Evolutionary conservation across 2,329 filamentous ascomycete species (phyloP).

Genomic region (Chaetomium sp.): DNA sequence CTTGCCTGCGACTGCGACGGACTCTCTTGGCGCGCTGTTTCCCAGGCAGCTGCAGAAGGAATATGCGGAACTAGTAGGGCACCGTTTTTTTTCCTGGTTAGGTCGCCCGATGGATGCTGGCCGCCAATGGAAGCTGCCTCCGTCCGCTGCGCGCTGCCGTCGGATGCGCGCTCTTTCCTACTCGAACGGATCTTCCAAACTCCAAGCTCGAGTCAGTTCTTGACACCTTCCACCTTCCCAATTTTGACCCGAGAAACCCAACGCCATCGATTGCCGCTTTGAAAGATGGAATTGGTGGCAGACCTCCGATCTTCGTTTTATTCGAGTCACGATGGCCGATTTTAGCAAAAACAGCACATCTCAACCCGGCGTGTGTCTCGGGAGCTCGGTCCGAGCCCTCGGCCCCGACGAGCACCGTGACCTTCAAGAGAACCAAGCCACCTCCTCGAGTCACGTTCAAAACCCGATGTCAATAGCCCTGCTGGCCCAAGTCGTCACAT

Average conservation of each 20-base stretch:
- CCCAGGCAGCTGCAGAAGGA: conserved; percentile 3
- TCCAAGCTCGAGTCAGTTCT: neutral
- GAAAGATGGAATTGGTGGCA: neutral
- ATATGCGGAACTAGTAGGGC: neutral
- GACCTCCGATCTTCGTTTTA: neutral
- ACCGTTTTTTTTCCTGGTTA: neutral
- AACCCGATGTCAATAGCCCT: neutral
- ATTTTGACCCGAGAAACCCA: neutral
- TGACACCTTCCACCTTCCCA: neutral
- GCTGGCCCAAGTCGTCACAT: neutral
- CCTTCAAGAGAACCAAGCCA: neutral
- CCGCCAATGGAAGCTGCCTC: neutral
- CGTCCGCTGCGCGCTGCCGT: neutral
- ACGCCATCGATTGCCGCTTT: neutral
- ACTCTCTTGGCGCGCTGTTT: conserved; percentile 19
- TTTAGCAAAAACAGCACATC: neutral
- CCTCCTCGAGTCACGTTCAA: neutral
- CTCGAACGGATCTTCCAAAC: neutral
- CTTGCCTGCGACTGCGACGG: conserved; percentile 2
- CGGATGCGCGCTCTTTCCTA: neutral
- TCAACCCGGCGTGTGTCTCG: neutral
- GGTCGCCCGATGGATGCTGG: neutral
- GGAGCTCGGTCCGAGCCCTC: conserved; percentile 14
- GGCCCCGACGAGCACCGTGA: neutral
- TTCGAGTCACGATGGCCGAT: neutral